Evolutionary conservation across 495 filamentous ascomycete genomes (phyloP).

Genomic region (Pyrenula massariospora): DNA sequence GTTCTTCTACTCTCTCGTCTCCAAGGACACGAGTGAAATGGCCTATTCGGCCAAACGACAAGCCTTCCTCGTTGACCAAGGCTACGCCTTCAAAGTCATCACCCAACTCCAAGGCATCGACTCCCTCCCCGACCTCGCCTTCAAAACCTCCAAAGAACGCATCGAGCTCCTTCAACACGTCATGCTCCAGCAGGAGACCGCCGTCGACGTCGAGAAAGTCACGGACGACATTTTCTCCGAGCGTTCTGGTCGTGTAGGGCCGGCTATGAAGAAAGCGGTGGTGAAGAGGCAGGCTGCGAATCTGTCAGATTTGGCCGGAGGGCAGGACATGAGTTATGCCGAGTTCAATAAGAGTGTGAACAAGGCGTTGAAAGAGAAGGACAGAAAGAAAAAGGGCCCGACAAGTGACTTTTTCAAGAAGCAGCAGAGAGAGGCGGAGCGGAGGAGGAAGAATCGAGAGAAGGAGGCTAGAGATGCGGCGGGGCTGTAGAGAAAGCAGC

Average conservation of each 20-base stretch:
- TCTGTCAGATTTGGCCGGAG: constrained; percentile 74
- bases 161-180: constrained; percentile 84
- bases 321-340: constrained; percentile 93
- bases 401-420: constrained; percentile 59
- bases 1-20: constrained; percentile 96
- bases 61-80: constrained; percentile 96
- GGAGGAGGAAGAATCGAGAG: constrained; percentile 39
- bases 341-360: constrained; percentile 70
- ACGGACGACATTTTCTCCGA: constrained; percentile 75
- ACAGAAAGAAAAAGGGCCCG: constrained; percentile 15
- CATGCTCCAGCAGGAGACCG: constrained; percentile 79
- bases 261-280: constrained; percentile 28
- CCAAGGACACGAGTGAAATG: constrained; percentile 97
- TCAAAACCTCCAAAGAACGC: constrained; percentile 67
- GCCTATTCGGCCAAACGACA: constrained; percentile 95
- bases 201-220: constrained; percentile 64
- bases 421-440: constrained; percentile 56
- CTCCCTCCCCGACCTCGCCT: constrained; percentile 67
- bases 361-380: constrained; percentile 71
- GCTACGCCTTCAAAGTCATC: constrained; percentile 99
- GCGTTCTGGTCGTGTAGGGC: constrained; percentile 26
- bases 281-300: constrained; percentile 73
- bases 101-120: constrained; percentile 91
- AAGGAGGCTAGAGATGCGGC: background rate
- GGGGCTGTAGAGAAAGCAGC: no score